Evolutionary conservation across 768 basidiomycete genomes (phyloP).

Genomic region (Lentinula guzmanii): DNA sequence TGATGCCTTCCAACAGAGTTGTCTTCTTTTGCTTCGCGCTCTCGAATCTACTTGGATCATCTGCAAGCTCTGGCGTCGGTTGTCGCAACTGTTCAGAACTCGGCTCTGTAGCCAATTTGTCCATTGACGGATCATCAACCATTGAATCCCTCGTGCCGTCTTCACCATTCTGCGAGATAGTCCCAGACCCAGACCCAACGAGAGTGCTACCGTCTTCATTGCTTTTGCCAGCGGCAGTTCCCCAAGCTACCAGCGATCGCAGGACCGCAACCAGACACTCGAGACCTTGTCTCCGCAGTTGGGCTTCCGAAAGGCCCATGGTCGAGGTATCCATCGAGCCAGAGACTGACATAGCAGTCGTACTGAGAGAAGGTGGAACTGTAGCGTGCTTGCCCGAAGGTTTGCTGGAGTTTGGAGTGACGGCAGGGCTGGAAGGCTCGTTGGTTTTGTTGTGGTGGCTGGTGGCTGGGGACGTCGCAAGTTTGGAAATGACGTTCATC

Average conservation of each 20-base stretch:
- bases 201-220: slow-evolving; percentile 29
- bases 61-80: slow-evolving; percentile 72
- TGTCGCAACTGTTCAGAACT: slow-evolving; percentile 57
- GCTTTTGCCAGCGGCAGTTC: slow-evolving; percentile 48
- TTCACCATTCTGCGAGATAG: slow-evolving; percentile 43
- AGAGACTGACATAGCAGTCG: slow-evolving; percentile 57
- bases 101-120: slow-evolving; percentile 41
- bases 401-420: slow-evolving; percentile 36
- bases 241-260: slow-evolving; percentile 89
- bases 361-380: slow-evolving; percentile 53
- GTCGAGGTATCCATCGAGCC: slow-evolving; percentile 62
- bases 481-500: slow-evolving; percentile 94
- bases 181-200: slow-evolving; percentile 24
- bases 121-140: slow-evolving; percentile 51
- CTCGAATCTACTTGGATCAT: slow-evolving; percentile 91
- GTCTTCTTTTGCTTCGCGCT: slow-evolving; percentile 97
- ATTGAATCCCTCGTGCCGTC: slow-evolving; percentile 46
- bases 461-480: slow-evolving; percentile 57
- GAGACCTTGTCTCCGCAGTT: slow-evolving; percentile 86
- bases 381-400: slow-evolving; percentile 34
- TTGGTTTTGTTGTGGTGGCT: slow-evolving; percentile 39
- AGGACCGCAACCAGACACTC: slow-evolving; percentile 89
- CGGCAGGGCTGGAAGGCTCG: slow-evolving; percentile 58
- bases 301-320: slow-evolving; percentile 73
- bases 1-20: slow-evolving; percentile 89